Conservation (phyloP, 257 asterid genomes). For the Rhazya stricta region DNA sequence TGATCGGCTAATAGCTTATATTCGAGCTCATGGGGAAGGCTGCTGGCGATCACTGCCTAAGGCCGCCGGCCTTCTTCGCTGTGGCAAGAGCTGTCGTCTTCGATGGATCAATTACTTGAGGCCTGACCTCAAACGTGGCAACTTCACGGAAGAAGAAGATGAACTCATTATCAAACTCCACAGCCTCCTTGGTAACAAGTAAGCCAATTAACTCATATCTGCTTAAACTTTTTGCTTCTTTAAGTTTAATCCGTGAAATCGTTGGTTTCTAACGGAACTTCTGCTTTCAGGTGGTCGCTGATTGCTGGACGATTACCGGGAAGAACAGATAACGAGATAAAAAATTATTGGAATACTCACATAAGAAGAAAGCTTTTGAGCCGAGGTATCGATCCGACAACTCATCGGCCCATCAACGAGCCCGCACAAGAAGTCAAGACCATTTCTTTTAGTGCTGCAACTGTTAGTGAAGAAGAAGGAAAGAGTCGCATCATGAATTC, state of each 20-base stretch:
- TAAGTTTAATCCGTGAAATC: background rate
- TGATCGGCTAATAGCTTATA: constrained; percentile 68
- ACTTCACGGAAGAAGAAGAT: constrained; percentile 77
- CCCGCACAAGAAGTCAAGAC: constrained; percentile 22
- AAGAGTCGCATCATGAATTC: constrained; percentile 5
- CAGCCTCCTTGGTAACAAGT: constrained; percentile 92
- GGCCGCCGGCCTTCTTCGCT: constrained; percentile 92
- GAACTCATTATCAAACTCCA: constrained; percentile 90
- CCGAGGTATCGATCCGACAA: constrained; percentile 77
- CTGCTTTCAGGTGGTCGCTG: constrained; percentile 65
- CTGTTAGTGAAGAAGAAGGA: constrained; percentile 11
- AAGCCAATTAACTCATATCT: constrained; percentile 14
- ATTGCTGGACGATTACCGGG: constrained; percentile 93
- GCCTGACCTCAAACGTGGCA: constrained; percentile 92
- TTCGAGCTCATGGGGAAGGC: constrained; percentile 84
- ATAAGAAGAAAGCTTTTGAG: constrained; percentile 71
- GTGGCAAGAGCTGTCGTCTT: constrained; percentile 92
- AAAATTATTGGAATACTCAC: constrained; percentile 92
- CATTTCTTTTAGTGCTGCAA: constrained; percentile 41
- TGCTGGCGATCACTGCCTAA: constrained; percentile 96
- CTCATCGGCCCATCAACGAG: constrained; percentile 58
- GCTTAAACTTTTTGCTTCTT: background rate
- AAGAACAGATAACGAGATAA: constrained; percentile 87
- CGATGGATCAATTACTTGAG: constrained; percentile 89
- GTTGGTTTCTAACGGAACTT: too few relatives aligned